phyloP scores from a whole-genome alignment of 345 rosid species.

The Salix purpurea region DNA sequence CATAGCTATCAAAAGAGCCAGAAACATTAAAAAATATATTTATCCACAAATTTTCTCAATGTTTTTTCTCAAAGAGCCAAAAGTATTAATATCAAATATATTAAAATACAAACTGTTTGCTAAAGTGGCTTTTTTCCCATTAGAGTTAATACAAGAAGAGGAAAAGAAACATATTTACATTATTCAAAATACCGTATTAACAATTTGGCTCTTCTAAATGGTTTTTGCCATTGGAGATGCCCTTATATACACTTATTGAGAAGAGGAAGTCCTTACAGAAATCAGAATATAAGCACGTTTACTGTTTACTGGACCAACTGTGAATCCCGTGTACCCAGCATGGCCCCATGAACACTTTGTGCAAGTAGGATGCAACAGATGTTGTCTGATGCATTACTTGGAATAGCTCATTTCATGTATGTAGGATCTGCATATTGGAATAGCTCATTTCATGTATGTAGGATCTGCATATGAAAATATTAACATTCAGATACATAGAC shows the following conservation, averaged over 20 bases:
- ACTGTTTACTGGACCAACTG: slow-evolving; percentile 92
- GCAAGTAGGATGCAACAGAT: slow-evolving; percentile 97
- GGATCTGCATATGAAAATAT: slow-evolving; percentile 51
- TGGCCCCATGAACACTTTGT: slow-evolving; percentile 94
- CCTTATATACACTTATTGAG: background rate
- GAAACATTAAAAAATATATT: background rate
- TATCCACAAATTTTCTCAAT: background rate
- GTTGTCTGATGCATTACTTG: slow-evolving; percentile 92
- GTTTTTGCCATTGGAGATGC: background rate
- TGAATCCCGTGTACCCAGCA: slow-evolving; percentile 96
- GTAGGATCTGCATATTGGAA: slow-evolving; percentile 62
- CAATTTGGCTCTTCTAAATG: background rate
- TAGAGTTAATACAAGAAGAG: background rate
- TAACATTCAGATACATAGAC: background rate
- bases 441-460: slow-evolving; percentile 89
- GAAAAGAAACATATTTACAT: too few relatives aligned
- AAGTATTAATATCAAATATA: too few relatives aligned
- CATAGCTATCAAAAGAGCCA: background rate
- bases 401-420: slow-evolving; percentile 90
- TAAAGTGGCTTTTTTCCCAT: background rate
- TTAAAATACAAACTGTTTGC: background rate
- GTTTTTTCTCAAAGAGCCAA: background rate
- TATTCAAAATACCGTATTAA: background rate
- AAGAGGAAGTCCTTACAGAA: slow-evolving; percentile 44
- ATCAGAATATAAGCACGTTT: slow-evolving; percentile 89